Conservation (phyloP, 2,329 filamentous ascomycete species). For the Cytospora leucostoma region DNA sequence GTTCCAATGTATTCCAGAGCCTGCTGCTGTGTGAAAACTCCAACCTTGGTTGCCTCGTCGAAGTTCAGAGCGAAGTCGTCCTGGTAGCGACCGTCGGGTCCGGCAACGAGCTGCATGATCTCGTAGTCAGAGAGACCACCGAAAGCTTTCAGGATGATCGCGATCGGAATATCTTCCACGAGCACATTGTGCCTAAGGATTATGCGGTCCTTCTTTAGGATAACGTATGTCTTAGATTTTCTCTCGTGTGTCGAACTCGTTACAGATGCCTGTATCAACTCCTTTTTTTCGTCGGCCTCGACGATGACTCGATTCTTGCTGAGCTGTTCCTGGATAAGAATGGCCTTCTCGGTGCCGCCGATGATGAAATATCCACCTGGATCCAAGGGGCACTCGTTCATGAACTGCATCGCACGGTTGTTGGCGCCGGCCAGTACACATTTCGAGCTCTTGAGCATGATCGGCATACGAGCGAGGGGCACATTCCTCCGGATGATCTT, state of each 20-base stretch:
- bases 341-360: slow-evolving; percentile 97
- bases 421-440: slow-evolving; percentile 83
- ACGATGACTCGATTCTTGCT: slow-evolving; percentile 99
- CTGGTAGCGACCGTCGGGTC: slow-evolving; percentile 84
- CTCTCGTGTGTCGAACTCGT: slow-evolving; percentile 97
- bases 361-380: slow-evolving; percentile 98
- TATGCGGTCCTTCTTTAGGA: slow-evolving; percentile 90
- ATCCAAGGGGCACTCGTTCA: slow-evolving; percentile 95
- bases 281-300: slow-evolving; percentile 88
- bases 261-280: slow-evolving; percentile 90
- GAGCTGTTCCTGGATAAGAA: slow-evolving; percentile 95
- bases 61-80: slow-evolving; percentile 96
- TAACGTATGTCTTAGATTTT: slow-evolving; percentile 96
- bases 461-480: slow-evolving; percentile 84
- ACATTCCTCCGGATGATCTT: slow-evolving; percentile 74
- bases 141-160: slow-evolving; percentile 89
- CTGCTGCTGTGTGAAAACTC: slow-evolving; percentile 91
- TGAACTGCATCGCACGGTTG: slow-evolving; percentile 83
- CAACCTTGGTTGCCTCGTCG: slow-evolving; percentile 81
- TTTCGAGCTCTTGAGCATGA: slow-evolving; percentile 96
- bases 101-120: slow-evolving; percentile 87
- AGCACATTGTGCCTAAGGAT: slow-evolving; percentile 91
- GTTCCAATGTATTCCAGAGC: slow-evolving; percentile 89
- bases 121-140: slow-evolving; percentile 94
- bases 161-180: slow-evolving; percentile 90